Conservation (phyloP, 495 filamentous ascomycete species). For the Hypoxylon subgilvum region DNA sequence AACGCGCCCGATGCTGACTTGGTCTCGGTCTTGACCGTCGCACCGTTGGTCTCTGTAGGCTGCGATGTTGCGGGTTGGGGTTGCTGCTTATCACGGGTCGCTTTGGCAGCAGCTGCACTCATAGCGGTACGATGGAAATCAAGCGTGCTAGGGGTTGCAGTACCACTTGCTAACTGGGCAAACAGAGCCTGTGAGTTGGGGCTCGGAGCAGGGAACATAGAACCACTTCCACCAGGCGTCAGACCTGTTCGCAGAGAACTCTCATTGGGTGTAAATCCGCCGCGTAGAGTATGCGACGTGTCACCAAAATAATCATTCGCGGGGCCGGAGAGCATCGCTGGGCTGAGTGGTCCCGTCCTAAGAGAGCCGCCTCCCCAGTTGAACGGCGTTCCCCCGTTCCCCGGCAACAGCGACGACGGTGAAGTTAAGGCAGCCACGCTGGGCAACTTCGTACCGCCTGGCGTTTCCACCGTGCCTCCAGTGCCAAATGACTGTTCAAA, state of each 20-base stretch:
- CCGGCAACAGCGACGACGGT: conserved; percentile 78
- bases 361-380: conserved; percentile 84
- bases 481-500: conserved; percentile 92
- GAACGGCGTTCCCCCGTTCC: conserved; percentile 69
- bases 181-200: conserved; percentile 84
- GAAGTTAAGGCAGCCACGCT: conserved; percentile 91
- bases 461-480: conserved; percentile 73
- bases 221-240: conserved; percentile 93
- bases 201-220: conserved; percentile 94
- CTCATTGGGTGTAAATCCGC: conserved; percentile 94
- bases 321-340: conserved; percentile 94
- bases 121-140: conserved; percentile 96
- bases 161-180: conserved; percentile 77
- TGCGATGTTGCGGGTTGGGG: conserved; percentile 53
- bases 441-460: conserved; percentile 87
- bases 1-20: conserved; percentile 65
- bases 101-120: conserved; percentile 71
- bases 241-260: conserved; percentile 89
- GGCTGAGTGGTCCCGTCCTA: conserved; percentile 90
- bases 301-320: conserved; percentile 74
- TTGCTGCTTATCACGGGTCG: conserved; percentile 53
- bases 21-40: conserved; percentile 49
- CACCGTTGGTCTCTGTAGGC: conserved; percentile 54
- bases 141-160: conserved; percentile 84
- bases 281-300: conserved; percentile 75